A percentile compares a stretch with the other conserved stretches of the same genome.
Evolutionary conservation across 441 rosid genomes (phyloP).

Genomic region (Metrosideros polymorpha): DNA sequence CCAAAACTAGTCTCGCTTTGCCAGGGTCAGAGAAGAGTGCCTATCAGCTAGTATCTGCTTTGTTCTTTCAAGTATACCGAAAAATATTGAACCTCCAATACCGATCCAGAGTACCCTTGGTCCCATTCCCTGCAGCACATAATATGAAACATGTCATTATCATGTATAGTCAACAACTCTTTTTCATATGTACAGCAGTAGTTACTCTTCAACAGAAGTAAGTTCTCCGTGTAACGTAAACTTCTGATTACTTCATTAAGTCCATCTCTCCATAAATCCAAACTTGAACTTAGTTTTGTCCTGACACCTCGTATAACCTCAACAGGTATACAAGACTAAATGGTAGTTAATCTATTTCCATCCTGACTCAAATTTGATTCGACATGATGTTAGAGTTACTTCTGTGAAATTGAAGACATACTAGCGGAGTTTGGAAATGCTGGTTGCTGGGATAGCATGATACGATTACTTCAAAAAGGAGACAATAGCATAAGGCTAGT

Average conservation of each 20-base stretch:
- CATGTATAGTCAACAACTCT: neutral
- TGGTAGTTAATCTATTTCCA: neutral
- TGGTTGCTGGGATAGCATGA: neutral
- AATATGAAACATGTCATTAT: neutral
- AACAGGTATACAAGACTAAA: neutral
- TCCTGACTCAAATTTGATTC: neutral
- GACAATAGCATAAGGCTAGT: neutral
- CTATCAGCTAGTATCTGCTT: constrained; percentile 25
- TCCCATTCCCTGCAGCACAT: constrained; percentile 32
- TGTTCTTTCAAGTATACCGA: constrained; percentile 36
- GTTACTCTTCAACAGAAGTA: neutral
- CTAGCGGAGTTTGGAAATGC: neutral
- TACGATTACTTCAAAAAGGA: neutral
- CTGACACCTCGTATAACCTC: neutral
- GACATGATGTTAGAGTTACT: neutral
- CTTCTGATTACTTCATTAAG: neutral
- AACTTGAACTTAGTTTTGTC: neutral
- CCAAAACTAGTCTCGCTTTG: neutral
- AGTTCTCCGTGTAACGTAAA: neutral
- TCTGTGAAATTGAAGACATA: neutral
- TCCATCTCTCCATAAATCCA: neutral
- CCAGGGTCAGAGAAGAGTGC: neutral
- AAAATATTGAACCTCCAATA: constrained; percentile 40
- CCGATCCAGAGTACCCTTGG: constrained; percentile 41
- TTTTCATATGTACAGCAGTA: neutral